Base-by-base conservation (phyloP, 2,329 filamentous ascomycete species). In the Ascochyta koolunga region DNA sequence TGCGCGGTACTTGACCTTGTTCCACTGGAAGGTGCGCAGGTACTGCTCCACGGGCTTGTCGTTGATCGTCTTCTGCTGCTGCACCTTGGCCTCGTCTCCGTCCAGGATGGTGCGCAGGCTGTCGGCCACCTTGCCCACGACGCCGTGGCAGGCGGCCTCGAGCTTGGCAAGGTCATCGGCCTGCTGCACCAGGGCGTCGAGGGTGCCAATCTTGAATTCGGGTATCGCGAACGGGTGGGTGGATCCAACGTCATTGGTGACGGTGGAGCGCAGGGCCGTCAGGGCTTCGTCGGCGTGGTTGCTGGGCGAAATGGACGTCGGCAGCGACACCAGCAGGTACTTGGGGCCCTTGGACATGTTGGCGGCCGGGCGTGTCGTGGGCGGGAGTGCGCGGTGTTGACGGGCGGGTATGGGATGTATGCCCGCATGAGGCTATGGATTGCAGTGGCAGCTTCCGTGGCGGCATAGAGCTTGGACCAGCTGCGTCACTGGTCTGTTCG, bases 41-140 rank as follows among this genome's bases (percentile, higher is more conserved):
- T 98, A 99, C 73, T 93, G 89, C 67, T 97, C 93, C 56, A 93
- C 92, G n/a, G 95, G 93, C 76, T 96, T 96, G 72, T 97, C 91
- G 72, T 96, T 96, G 74, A 97, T 93, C 70, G 88, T 89, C 82
- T 96, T 96, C 79, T 96, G 91, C 76, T 92, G 86, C 47, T 87
- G 84, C 54, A 91, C 85, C 79, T 92, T 91, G 62, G 87, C 87
- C 70, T 93, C 90, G 68, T 93, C 90, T 43, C 89, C 90, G 58
- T 93, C 90, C 40, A 98, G 84, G 52, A 98, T 86, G 48, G 84
- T 87, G 75, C 86, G 86, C 75, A 99, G 79, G 49, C 92, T 93
- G 69, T 97, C 92, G 63, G 87, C 87, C 32, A 98, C 90, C 79
- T 97, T 98, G 65, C 83, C 83, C 33, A 96, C 93, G 6, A 97